Evolutionary conservation across 306 rosid species (phyloP).

Genomic region (Delonix regia): DNA sequence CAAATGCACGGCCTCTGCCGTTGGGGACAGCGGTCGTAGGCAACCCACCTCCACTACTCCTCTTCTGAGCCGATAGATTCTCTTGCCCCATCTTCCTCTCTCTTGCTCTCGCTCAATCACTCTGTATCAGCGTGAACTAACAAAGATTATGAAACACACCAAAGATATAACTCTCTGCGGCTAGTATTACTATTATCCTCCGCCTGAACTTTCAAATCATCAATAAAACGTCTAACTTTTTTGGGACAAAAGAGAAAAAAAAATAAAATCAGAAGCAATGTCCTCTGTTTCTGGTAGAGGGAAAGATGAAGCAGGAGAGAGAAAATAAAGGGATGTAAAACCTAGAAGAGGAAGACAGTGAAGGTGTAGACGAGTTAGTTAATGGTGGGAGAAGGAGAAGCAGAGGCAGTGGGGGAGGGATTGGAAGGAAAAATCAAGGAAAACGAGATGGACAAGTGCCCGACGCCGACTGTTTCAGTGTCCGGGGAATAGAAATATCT

Average conservation of each 20-base stretch:
- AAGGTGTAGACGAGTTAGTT: neutral
- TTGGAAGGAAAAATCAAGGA: neutral
- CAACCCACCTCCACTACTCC: constrained; percentile 38
- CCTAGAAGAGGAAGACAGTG: neutral
- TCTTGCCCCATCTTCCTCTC: constrained; percentile 63
- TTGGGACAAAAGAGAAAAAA: no score
- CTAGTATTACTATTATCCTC: no score
- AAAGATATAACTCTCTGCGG: neutral
- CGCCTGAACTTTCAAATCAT: neutral
- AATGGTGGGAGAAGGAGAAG: neutral
- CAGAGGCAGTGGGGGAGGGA: neutral
- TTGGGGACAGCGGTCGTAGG: constrained; percentile 43
- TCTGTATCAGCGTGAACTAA: neutral
- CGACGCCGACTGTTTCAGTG: neutral
- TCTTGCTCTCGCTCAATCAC: neutral
- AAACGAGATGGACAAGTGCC: neutral
- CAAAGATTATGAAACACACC: neutral
- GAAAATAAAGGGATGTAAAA: neutral
- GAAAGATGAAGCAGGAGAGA: neutral
- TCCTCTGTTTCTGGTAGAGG: neutral
- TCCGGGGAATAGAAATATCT: neutral
- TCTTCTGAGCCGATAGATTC: constrained; percentile 56
- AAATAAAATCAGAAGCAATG: neutral
- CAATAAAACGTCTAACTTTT: no score
- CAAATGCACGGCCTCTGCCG: constrained; percentile 31